Percentiles rank a stretch among this genome's conserved stretches.
Conservation (phyloP, 495 filamentous ascomycete species). For the Neurospora sp. region DNA sequence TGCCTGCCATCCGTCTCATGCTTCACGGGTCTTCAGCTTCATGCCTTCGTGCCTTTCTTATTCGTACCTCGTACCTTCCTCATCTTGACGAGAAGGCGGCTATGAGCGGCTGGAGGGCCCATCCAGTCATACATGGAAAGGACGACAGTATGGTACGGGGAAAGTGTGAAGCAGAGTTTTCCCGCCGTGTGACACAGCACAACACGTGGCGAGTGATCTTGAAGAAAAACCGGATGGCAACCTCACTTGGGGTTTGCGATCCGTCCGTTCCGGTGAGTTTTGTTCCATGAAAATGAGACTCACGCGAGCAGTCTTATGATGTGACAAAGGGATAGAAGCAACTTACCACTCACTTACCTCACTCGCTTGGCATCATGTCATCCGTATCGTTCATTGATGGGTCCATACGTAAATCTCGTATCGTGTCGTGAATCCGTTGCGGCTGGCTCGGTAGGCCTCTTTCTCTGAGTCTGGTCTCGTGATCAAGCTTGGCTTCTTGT, state of each 20-base stretch:
- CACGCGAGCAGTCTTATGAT: not conserved
- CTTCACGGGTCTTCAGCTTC: not conserved
- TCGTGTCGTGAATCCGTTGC: not conserved
- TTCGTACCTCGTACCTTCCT: not conserved
- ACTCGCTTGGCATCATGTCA: not conserved
- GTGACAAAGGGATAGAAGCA: not conserved
- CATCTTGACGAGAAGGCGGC: not conserved
- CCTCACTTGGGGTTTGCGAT: not conserved
- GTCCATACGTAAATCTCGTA: not conserved
- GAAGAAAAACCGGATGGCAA: not conserved
- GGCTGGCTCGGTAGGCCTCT: not conserved
- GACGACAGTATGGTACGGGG: not conserved
- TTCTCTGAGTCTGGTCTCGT: not conserved
- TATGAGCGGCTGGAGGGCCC: not conserved
- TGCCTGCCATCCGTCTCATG: not conserved
- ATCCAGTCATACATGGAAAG: not conserved
- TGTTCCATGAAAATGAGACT: not conserved
- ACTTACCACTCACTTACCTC: not conserved
- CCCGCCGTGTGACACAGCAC: not conserved
- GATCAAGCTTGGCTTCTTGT: not conserved
- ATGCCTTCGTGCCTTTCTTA: not conserved
- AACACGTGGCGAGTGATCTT: not conserved
- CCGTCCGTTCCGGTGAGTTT: not conserved
- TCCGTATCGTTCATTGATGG: not conserved
- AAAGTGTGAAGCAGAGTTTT: not conserved